Conservation (phyloP, 1,139 yeast species). For the Hansenula lynferdii region DNA sequence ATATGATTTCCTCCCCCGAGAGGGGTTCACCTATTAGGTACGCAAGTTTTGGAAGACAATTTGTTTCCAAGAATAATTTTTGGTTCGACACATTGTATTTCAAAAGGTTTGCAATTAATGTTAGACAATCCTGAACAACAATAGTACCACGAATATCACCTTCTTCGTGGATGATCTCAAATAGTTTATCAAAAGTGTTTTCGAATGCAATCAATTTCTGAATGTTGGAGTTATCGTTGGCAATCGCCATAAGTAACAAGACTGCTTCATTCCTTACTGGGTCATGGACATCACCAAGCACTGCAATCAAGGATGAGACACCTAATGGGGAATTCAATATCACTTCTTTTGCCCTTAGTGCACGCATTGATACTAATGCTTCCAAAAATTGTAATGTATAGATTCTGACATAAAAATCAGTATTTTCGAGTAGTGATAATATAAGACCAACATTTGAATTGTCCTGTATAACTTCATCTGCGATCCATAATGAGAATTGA, state of each 20-base stretch:
- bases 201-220: slow-evolving; percentile 95
- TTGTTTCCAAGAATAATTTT: slow-evolving; percentile 80
- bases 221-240: slow-evolving; percentile 76
- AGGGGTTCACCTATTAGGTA: slow-evolving; percentile 59
- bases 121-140: slow-evolving; percentile 83
- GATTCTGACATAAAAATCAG: slow-evolving; percentile 71
- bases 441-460: slow-evolving; percentile 54
- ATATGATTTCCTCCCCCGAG: slow-evolving; percentile 42
- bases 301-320: slow-evolving; percentile 64
- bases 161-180: slow-evolving; percentile 74
- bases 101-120: slow-evolving; percentile 66
- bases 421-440: slow-evolving; percentile 49
- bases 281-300: slow-evolving; percentile 71
- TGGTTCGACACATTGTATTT: slow-evolving; percentile 89
- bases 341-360: slow-evolving; percentile 68
- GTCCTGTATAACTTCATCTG: slow-evolving; percentile 85
- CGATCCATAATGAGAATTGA: slow-evolving; percentile 90
- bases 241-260: slow-evolving; percentile 76
- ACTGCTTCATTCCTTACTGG: slow-evolving; percentile 91
- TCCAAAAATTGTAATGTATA: slow-evolving; percentile 84
- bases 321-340: slow-evolving; percentile 75
- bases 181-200: slow-evolving; percentile 79
- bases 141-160: slow-evolving; percentile 92
- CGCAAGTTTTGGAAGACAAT: slow-evolving; percentile 64
- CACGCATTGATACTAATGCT: slow-evolving; percentile 76